Percentiles rank a stretch among this genome's conserved stretches.
Conservation (phyloP, 345 rosid species). For the Gossypioides kirkii region DNA sequence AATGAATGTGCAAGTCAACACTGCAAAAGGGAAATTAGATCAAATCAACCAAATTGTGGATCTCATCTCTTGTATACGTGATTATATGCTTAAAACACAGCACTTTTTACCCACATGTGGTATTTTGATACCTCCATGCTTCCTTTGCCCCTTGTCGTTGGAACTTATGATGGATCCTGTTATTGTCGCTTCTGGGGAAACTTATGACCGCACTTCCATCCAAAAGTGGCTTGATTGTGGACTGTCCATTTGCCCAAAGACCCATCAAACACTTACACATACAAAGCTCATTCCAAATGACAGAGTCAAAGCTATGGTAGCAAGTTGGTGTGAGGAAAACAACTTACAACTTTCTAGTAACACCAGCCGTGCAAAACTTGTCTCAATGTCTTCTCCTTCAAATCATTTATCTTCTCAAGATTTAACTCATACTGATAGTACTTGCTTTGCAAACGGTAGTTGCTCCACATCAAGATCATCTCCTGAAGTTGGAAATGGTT, state of each 20-base stretch:
- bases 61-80: constrained; percentile 59
- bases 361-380: constrained; percentile 27
- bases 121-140: constrained; percentile 60
- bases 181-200: constrained; percentile 91
- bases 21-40: constrained; percentile 33
- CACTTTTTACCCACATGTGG: constrained; percentile 51
- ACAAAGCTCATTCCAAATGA: constrained; percentile 80
- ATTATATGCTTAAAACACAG: constrained; percentile 55
- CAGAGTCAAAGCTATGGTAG: constrained; percentile 88
- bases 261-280: constrained; percentile 58
- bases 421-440: constrained; percentile 46
- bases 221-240: constrained; percentile 86
- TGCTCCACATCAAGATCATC: constrained; percentile 61
- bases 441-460: constrained; percentile 43
- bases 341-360: constrained; percentile 33
- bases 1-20: constrained; percentile 31
- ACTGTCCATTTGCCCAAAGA: constrained; percentile 80
- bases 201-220: constrained; percentile 81
- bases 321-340: constrained; percentile 77
- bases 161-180: constrained; percentile 95
- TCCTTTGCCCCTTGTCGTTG: constrained; percentile 80
- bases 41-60: constrained; percentile 45
- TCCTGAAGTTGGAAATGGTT: constrained; percentile 47
- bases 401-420: constrained; percentile 45
- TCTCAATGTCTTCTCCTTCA: constrained; percentile 32